phyloP scores from a whole-genome alignment of 768 basidiomycete species.

The Gelatoporia subvermispora region DNA sequence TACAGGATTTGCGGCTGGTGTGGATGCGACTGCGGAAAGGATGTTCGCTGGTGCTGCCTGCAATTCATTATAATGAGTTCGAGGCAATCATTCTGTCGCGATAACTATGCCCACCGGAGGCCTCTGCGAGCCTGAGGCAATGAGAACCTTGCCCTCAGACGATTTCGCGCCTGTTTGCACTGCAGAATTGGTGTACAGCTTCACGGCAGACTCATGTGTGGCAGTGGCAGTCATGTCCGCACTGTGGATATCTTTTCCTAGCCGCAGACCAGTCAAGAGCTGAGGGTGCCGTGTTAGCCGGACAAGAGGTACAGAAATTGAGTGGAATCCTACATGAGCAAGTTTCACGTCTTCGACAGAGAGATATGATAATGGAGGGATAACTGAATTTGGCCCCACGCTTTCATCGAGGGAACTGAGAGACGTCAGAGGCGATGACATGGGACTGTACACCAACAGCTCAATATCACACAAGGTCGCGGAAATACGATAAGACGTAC shows the following conservation, averaged over 20 bases:
- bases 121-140: too few relatives aligned
- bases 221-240: background rate
- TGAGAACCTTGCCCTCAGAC: too few relatives aligned
- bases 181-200: background rate
- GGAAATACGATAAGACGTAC: slow-evolving; percentile 28
- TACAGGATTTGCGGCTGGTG: too few relatives aligned
- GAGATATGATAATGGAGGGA: slow-evolving; percentile 20
- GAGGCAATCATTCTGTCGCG: too few relatives aligned
- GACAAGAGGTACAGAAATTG: too few relatives aligned
- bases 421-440: slow-evolving; percentile 72
- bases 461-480: background rate
- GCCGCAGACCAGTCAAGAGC: slow-evolving; percentile 26
- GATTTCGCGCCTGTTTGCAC: background rate
- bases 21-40: too few relatives aligned
- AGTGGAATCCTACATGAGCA: slow-evolving; percentile 45
- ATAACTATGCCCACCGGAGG: too few relatives aligned
- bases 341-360: slow-evolving; percentile 48
- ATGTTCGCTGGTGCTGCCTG: too few relatives aligned
- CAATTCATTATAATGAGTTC: too few relatives aligned
- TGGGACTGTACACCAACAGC: slow-evolving; percentile 31
- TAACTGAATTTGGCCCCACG: slow-evolving; percentile 30
- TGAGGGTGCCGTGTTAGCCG: background rate
- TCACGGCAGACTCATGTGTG: background rate
- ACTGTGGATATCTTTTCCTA: background rate
- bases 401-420: slow-evolving; percentile 67